phyloP scores from a whole-genome alignment of 2,329 filamentous ascomycete genomes.

The Penicillium concentricum region DNA sequence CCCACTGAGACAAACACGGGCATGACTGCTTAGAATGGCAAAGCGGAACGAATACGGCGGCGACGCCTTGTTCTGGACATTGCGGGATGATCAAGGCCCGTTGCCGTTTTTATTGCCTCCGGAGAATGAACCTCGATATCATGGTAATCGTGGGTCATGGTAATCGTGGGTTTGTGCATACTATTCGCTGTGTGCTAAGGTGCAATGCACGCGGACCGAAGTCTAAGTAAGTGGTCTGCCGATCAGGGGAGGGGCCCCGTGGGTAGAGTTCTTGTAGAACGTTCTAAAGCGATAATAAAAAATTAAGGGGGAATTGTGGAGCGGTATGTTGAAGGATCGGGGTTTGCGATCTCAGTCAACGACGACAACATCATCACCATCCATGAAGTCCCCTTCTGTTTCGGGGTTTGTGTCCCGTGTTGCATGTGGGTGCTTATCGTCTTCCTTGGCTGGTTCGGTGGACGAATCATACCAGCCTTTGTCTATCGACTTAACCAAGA shows the following conservation, averaged over 20 bases:
- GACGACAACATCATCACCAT: constrained; percentile 37
- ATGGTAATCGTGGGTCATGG: neutral
- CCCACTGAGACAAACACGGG: neutral
- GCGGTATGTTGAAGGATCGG: neutral
- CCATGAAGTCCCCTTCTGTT: constrained; percentile 29
- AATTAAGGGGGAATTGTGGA: neutral
- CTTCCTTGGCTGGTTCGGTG: constrained; percentile 21
- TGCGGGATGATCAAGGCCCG: neutral
- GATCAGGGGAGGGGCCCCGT: constrained; percentile 13
- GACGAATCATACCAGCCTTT: constrained; percentile 39
- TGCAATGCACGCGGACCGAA: constrained; percentile 7
- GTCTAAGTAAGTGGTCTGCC: constrained; percentile 10
- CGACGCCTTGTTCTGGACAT: neutral
- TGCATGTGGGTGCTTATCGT: constrained; percentile 14
- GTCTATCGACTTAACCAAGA: constrained; percentile 42
- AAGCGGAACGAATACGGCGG: neutral
- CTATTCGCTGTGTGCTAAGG: constrained; percentile 5
- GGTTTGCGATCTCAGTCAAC: constrained; percentile 24
- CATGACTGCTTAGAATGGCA: neutral
- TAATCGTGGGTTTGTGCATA: constrained; percentile 2
- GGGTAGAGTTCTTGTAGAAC: constrained; percentile 5
- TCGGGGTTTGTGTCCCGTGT: constrained; percentile 11
- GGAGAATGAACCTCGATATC: neutral
- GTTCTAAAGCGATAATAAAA: constrained; percentile 1
- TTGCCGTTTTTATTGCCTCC: neutral